Conservation (phyloP, 495 filamentous ascomycete genomes). For the Penicillium mononematosum region DNA sequence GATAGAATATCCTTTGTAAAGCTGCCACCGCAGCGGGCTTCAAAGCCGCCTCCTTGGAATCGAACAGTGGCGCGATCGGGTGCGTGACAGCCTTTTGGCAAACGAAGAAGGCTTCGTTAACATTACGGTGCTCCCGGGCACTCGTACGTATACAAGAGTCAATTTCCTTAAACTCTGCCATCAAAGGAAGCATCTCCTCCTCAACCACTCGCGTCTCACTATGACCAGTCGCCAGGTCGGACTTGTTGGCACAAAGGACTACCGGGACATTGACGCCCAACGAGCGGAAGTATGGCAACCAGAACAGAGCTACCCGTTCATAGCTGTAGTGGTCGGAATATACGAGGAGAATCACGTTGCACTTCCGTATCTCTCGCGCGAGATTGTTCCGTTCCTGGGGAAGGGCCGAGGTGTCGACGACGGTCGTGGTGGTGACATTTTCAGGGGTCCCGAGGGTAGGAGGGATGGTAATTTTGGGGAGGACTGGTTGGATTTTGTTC, state of each 20-base stretch:
- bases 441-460: slow-evolving; percentile 85
- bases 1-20: slow-evolving; percentile 85
- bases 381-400: slow-evolving; percentile 88
- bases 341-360: slow-evolving; percentile 94
- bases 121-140: slow-evolving; percentile 89
- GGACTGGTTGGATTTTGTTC: slow-evolving; percentile 88
- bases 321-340: slow-evolving; percentile 99
- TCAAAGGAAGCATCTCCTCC: slow-evolving; percentile 97
- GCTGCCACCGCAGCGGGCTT: slow-evolving; percentile 88
- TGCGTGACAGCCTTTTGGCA: slow-evolving; percentile 99
- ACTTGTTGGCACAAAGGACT: slow-evolving; percentile 95
- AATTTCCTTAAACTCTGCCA: slow-evolving; percentile 98
- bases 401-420: slow-evolving; percentile 94
- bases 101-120: slow-evolving; percentile 95
- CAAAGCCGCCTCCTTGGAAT: slow-evolving; percentile 85
- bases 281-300: slow-evolving; percentile 95
- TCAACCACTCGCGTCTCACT: slow-evolving; percentile 78
- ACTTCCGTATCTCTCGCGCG: slow-evolving; percentile 91
- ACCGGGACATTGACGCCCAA: slow-evolving; percentile 98
- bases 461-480: slow-evolving; percentile 91
- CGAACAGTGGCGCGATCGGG: slow-evolving; percentile 92
- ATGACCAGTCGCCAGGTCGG: slow-evolving; percentile 70
- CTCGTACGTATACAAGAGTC: slow-evolving; percentile 96
- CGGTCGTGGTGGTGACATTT: slow-evolving; percentile 91
- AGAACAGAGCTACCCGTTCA: slow-evolving; percentile 94